Base-by-base conservation (phyloP, 331 rosid genomes). In the Arachis monticola region DNA sequence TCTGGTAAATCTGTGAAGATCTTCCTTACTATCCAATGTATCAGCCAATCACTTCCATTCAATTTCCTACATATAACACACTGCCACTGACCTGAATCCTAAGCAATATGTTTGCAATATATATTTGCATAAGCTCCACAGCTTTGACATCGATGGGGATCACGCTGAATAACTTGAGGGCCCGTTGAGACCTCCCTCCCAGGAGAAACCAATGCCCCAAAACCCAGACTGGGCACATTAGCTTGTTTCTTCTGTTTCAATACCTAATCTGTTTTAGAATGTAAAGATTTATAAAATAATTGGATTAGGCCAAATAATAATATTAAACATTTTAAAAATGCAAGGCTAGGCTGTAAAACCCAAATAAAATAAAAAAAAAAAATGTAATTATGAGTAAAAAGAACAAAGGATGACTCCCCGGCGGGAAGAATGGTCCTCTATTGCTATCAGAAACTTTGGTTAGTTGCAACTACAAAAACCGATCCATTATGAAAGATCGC, bases 51-150 rank as follows among this genome's bases (percentile, higher is more conserved):
- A 73, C 97, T 95, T 77, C 88, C 93, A 80, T 92, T 95, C 77
- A 92, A 84, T 60, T 92, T 77, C 78, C 93, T 73, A 79, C 99
- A 95, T 67, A 95, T 82, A 56, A 95, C 97, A 83, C 99, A 95
- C 78, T 95, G 97, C 97, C 99, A 95, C 88, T 95, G 97, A 70
- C 99, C 99, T 73, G 99, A 95, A n/a, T 65, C 97, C 96, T n/a
- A 78, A 86, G 79, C 77, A 95, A 84, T 74, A 95, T 85, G 69
- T 87, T 90, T n/a, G 91, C 97, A 86, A 70, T 88, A 88, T 70
- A 83, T 59, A 78, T 92, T 95, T 59, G 97, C 92, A 86, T 88
- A 95, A 76, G 97, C 97, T 73, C 99, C 97, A 79, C 99, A 95
- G 83, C 81, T 90, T 78, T 86, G 89, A 76, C 99, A 95, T 60